Evolutionary conservation across 148 eudicot species (phyloP).

Genomic region (Vaccinium myrtillus): DNA sequence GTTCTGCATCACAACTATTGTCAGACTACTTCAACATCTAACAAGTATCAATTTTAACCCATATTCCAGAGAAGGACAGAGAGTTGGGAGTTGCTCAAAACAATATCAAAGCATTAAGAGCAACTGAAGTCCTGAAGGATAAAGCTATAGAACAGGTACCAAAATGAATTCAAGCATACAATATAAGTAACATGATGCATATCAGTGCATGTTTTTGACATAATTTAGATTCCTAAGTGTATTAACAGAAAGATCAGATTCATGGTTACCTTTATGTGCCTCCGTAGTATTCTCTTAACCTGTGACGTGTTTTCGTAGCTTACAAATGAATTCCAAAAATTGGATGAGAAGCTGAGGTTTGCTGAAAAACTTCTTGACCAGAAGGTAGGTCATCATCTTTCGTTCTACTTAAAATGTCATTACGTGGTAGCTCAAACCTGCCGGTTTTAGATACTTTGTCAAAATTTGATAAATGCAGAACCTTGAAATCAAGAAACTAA

Average conservation of each 20-base stretch:
- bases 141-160: conserved; percentile 84
- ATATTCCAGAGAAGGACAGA: conserved; percentile 60
- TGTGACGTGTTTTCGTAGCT: conserved; percentile 43
- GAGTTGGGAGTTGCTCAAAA: conserved; percentile 61
- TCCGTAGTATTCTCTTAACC: not conserved
- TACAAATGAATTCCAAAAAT: conserved; percentile 34
- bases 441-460: not conserved
- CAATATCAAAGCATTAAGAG: conserved; percentile 72
- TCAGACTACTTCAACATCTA: not conserved
- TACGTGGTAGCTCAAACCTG: conserved; percentile 4
- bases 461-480: conserved; percentile 50
- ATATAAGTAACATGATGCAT: not conserved
- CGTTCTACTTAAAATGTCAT: not conserved
- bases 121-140: conserved; percentile 57
- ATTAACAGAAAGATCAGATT: not conserved
- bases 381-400: conserved; percentile 45
- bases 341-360: conserved; percentile 59
- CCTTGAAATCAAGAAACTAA: conserved; percentile 68
- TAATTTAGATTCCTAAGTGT: not conserved
- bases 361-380: conserved; percentile 57
- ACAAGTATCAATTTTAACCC: not conserved
- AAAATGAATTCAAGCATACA: not conserved
- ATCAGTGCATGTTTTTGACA: not conserved
- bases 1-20: not conserved
- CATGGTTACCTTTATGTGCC: not conserved